These are phyloP conservation scores for Colletotrichum tamarilloi DNA, from an alignment of 2,329 filamentous ascomycete species.

Conservation along the genomic window DNA sequence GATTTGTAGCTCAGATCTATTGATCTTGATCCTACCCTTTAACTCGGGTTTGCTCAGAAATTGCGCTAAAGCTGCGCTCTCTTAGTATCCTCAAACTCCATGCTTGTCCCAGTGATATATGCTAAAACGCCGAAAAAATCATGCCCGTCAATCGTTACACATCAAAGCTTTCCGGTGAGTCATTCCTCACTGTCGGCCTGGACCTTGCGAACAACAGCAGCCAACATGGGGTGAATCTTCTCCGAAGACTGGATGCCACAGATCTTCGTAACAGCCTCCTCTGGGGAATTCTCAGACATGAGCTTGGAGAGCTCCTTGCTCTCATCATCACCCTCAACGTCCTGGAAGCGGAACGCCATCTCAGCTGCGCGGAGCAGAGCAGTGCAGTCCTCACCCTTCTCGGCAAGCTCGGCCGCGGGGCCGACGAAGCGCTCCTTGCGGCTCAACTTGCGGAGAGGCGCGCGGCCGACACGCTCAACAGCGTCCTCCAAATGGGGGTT, in stretches of 20 bases:
- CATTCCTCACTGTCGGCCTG: constrained; percentile 71
- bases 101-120: constrained; percentile 26
- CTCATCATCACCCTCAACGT: constrained; percentile 92
- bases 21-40: neutral
- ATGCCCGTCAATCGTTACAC: constrained; percentile 16
- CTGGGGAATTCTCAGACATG: constrained; percentile 78
- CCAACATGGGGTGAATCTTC: constrained; percentile 80
- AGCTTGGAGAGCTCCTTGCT: constrained; percentile 87
- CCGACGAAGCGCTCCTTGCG: constrained; percentile 97
- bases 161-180: constrained; percentile 40
- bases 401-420: constrained; percentile 88
- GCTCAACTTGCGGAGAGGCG: constrained; percentile 91
- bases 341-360: constrained; percentile 95
- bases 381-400: constrained; percentile 78
- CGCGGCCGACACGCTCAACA: constrained; percentile 94
- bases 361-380: constrained; percentile 86
- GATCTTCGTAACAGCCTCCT: constrained; percentile 82
- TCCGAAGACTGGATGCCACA: constrained; percentile 83
- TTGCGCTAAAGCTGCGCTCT: neutral
- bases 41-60: neutral
- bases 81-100: neutral
- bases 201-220: constrained; percentile 84
- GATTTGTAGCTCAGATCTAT: too few relatives aligned
- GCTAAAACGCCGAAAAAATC: constrained; percentile 21
- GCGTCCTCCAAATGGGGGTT: constrained; percentile 94